A percentile compares a stretch with the other conserved stretches of the same genome.
These are phyloP conservation scores for Acanthamoeba culbertsoni DNA, from an alignment of 208 protist genomes.

Conservation along the genomic window DNA sequence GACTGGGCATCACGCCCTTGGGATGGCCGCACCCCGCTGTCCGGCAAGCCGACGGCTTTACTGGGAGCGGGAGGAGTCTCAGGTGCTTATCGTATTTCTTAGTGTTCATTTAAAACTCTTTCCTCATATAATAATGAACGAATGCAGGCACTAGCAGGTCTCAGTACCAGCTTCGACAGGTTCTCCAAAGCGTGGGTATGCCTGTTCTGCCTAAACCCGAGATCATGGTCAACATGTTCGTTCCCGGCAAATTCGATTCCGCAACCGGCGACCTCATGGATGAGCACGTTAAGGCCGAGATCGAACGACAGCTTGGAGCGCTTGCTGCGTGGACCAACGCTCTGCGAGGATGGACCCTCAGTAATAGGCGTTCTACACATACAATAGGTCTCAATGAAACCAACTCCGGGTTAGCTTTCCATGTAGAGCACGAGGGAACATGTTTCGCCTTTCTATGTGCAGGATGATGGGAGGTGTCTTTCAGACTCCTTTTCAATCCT, in stretches of 20 bases:
- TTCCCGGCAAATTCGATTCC: background rate
- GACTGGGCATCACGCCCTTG: background rate
- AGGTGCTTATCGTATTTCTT: background rate
- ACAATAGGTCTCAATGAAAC: too few relatives aligned
- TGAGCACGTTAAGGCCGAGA: background rate
- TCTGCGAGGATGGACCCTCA: background rate
- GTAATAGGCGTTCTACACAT: too few relatives aligned
- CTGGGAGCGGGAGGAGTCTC: background rate
- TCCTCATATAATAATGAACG: background rate
- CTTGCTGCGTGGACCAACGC: background rate
- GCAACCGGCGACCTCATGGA: background rate
- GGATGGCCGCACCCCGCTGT: background rate
- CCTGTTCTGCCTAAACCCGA: background rate
- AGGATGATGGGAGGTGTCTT: too few relatives aligned
- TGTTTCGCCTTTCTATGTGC: too few relatives aligned
- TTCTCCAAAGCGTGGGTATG: background rate
- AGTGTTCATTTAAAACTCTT: background rate
- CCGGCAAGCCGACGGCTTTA: background rate
- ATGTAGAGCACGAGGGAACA: too few relatives aligned
- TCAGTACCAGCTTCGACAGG: conserved; percentile 16
- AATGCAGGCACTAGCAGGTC: background rate
- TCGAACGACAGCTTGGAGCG: background rate
- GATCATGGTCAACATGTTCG: background rate
- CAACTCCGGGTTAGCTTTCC: too few relatives aligned
- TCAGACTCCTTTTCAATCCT: too few relatives aligned